These are phyloP conservation scores for Debaryomyces tyrocola DNA, from an alignment of 805 yeast species.

Conservation along the genomic window DNA sequence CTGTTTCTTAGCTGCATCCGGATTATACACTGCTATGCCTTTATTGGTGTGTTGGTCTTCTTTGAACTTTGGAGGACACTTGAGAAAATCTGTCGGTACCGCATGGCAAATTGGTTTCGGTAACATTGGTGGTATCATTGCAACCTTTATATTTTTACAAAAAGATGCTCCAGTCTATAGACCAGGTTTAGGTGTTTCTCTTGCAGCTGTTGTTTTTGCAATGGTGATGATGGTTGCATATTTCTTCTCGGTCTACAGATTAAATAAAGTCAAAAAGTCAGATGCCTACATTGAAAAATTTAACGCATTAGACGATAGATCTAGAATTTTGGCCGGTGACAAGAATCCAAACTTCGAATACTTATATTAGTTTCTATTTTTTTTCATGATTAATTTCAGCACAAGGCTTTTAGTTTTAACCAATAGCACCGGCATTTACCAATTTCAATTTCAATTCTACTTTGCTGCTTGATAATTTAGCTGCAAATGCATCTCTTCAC, in stretches of 20 bases:
- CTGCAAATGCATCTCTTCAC: no score
- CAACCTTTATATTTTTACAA: slow-evolving; percentile 56
- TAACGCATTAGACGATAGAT: slow-evolving; percentile 25
- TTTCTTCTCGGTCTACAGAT: slow-evolving; percentile 23
- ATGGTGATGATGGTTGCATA: slow-evolving; percentile 35
- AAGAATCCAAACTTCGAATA: slow-evolving; percentile 37
- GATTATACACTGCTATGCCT: slow-evolving; percentile 68
- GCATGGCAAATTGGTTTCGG: slow-evolving; percentile 71
- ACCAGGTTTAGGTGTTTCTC: slow-evolving; percentile 52
- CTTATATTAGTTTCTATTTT: slow-evolving; percentile 21
- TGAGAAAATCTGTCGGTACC: slow-evolving; percentile 56
- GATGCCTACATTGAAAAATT: slow-evolving; percentile 26
- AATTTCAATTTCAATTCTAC: neutral
- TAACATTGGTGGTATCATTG: slow-evolving; percentile 69
- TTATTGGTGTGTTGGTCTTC: slow-evolving; percentile 67
- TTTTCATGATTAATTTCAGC: neutral
- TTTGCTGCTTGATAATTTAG: neutral
- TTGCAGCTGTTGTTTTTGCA: slow-evolving; percentile 49
- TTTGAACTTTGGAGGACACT: slow-evolving; percentile 62
- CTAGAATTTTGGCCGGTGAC: slow-evolving; percentile 37
- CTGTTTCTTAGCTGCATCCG: slow-evolving; percentile 58
- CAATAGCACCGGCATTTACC: neutral
- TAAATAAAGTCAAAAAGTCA: slow-evolving; percentile 24
- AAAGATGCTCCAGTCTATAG: slow-evolving; percentile 59
- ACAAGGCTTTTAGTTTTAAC: neutral